Evolutionary conservation across 371 early-diverging fungal species (phyloP).

Genomic region (Syncephalastrum sp.): DNA sequence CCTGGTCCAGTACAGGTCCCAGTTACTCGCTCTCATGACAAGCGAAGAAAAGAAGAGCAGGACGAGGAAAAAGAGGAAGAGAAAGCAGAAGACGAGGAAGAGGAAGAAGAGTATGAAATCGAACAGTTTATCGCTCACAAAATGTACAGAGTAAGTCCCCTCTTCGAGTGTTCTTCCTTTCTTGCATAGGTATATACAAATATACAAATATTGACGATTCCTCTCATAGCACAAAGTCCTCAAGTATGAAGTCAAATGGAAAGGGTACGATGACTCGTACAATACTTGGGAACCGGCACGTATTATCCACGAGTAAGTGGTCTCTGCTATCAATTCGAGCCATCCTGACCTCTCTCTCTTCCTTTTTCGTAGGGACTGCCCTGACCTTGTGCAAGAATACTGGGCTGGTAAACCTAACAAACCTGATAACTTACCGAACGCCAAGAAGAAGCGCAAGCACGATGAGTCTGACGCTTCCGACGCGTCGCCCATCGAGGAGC

Average conservation of each 20-base stretch:
- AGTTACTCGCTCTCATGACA: too few relatives aligned
- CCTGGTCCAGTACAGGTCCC: too few relatives aligned
- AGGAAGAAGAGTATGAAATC: neutral
- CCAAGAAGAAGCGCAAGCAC: neutral
- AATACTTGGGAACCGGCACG: constrained; percentile 14
- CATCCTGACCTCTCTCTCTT: neutral
- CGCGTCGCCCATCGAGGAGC: neutral
- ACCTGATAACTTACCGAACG: constrained; percentile 17
- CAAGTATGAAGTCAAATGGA: constrained; percentile 12
- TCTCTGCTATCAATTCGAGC: neutral
- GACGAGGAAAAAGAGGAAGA: constrained; percentile 24
- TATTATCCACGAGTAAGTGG: constrained; percentile 28
- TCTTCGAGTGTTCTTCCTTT: too few relatives aligned
- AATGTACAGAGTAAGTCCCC: neutral
- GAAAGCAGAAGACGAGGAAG: constrained; percentile 23
- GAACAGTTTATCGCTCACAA: neutral
- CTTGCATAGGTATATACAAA: too few relatives aligned
- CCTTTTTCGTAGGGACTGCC: constrained; percentile 21
- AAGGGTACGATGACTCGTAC: constrained; percentile 5
- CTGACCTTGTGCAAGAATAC: constrained; percentile 25
- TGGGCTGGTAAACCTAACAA: constrained; percentile 17
- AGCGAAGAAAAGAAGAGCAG: constrained; percentile 1
- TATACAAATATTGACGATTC: too few relatives aligned
- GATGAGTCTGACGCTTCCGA: neutral
- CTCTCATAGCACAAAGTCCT: too few relatives aligned